Evolutionary conservation across 179 eudicot genomes (phyloP).

Genomic region (Spergularia azorica): DNA sequence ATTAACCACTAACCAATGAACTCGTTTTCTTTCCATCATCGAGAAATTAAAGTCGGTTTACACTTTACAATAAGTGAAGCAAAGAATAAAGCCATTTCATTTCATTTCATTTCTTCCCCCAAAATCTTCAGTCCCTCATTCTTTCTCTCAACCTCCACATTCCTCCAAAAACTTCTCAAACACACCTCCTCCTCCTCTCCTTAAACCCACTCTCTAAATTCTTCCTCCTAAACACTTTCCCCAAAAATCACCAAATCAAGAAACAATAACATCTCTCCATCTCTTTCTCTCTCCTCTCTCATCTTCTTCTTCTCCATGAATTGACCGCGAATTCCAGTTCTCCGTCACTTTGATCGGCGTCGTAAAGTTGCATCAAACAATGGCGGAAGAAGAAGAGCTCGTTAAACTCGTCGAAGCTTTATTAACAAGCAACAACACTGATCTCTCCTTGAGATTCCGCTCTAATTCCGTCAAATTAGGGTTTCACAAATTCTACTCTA

Average conservation of each 20-base stretch:
- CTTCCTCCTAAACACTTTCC: neutral
- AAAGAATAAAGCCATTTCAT: too few species aligned
- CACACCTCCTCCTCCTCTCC: neutral
- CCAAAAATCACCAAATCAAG: neutral
- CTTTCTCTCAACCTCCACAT: slow-evolving; percentile 19
- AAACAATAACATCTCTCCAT: neutral
- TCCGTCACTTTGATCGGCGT: slow-evolving; percentile 31
- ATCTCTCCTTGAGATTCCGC: slow-evolving; percentile 57
- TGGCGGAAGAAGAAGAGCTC: slow-evolving; percentile 59
- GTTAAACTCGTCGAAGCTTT: slow-evolving; percentile 60
- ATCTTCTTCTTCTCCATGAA: slow-evolving; percentile 14
- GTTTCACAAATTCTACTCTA: slow-evolving; percentile 56
- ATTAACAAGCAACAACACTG: slow-evolving; percentile 31
- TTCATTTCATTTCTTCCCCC: neutral
- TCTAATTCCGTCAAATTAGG: slow-evolving; percentile 62
- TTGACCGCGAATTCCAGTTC: slow-evolving; percentile 6
- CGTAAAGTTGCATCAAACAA: slow-evolving; percentile 33
- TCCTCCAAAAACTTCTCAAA: neutral
- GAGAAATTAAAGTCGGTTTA: too few species aligned
- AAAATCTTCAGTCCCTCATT: neutral
- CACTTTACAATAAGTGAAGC: too few species aligned
- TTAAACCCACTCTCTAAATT: neutral
- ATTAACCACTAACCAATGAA: too few species aligned
- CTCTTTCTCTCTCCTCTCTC: neutral
- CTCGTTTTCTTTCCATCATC: too few species aligned